A percentile compares a stretch with the other conserved stretches of the same genome.
Evolutionary conservation across 2,329 filamentous ascomycete genomes (phyloP).

Genomic region (Tricladium varicosporioides): DNA sequence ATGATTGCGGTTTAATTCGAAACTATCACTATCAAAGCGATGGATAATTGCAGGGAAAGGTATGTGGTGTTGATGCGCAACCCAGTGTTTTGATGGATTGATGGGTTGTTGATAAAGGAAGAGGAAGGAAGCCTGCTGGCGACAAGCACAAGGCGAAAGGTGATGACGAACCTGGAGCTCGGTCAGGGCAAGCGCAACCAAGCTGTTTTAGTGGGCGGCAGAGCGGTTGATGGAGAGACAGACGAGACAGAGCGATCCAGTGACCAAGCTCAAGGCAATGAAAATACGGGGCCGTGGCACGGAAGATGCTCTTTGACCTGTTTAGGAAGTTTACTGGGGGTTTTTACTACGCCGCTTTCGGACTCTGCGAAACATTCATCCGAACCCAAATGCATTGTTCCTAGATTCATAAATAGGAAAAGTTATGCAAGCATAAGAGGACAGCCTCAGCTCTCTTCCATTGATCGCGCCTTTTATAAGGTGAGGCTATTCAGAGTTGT

Average conservation of each 20-base stretch:
- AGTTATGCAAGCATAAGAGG: too few relatives aligned
- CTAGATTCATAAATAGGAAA: too few relatives aligned
- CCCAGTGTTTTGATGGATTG: constrained; percentile 14
- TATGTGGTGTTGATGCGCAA: constrained; percentile 20
- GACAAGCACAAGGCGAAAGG: not conserved
- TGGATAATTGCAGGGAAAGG: not conserved
- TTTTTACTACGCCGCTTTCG: too few relatives aligned
- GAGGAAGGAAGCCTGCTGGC: not conserved
- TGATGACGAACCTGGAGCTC: constrained; percentile 5
- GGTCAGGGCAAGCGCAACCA: not conserved
- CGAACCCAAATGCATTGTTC: too few relatives aligned
- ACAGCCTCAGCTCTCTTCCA: too few relatives aligned
- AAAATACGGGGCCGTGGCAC: too few relatives aligned
- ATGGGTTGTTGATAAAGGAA: constrained; percentile 20
- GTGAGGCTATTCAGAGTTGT: too few relatives aligned
- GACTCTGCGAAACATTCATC: too few relatives aligned
- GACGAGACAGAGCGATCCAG: not conserved
- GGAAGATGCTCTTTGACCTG: too few relatives aligned
- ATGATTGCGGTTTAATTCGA: constrained; percentile 49
- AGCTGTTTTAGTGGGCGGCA: not conserved
- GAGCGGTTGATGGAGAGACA: not conserved
- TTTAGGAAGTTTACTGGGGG: too few relatives aligned
- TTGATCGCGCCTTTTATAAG: too few relatives aligned
- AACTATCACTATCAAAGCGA: constrained; percentile 28
- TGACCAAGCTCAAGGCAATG: not conserved